phyloP scores from a whole-genome alignment of 306 rosid species.

The Luffa acutangula region DNA sequence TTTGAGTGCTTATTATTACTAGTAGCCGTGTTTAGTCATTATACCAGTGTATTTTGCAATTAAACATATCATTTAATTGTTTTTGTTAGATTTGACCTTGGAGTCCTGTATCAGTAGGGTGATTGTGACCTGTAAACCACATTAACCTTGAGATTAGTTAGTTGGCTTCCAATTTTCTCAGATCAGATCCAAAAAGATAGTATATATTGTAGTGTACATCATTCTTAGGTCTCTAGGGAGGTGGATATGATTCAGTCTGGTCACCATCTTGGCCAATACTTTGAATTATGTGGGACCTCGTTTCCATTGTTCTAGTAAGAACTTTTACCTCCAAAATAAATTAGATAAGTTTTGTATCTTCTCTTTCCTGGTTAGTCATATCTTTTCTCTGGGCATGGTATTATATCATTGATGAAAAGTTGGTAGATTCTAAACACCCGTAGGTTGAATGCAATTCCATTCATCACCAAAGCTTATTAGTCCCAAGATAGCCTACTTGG shows the following conservation, averaged over 20 bases:
- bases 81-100: not conserved
- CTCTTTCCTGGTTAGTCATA: not conserved
- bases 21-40: not conserved
- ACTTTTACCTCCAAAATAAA: not conserved
- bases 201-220: not conserved
- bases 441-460: not conserved
- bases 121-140: not conserved
- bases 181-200: not conserved
- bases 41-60: not conserved
- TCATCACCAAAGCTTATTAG: not conserved
- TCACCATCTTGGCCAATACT: not conserved
- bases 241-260: not conserved
- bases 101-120: not conserved
- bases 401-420: not conserved
- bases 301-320: not conserved
- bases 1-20: not conserved
- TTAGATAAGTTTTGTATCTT: not conserved
- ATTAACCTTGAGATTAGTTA: not conserved
- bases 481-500: not conserved
- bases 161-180: not conserved
- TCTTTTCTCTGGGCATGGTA: not conserved
- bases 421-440: not conserved
- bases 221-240: not conserved
- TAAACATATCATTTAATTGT: not conserved
- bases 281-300: not conserved